Percentiles rank a stretch among this genome's conserved stretches.
These are phyloP conservation scores for Sporothrix variecibatus DNA, from an alignment of 2,329 filamentous ascomycete species.

Conservation along the genomic window DNA sequence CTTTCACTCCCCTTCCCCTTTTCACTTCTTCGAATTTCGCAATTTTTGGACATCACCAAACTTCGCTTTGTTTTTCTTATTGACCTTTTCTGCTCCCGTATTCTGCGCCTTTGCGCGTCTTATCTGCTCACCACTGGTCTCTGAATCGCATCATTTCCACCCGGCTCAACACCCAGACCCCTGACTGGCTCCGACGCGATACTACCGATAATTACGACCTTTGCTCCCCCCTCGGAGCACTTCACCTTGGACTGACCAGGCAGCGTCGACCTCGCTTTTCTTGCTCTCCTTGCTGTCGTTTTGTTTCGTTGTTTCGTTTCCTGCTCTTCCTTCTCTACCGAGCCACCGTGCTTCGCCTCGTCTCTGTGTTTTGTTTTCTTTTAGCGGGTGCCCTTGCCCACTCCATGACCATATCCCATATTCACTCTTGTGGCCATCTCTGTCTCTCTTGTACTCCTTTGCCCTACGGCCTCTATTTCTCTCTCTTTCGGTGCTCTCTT, in stretches of 20 bases:
- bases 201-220: slow-evolving; percentile 20
- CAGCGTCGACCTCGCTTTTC: neutral
- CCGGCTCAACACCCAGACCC: slow-evolving; percentile 12
- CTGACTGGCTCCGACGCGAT: slow-evolving; percentile 20
- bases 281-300: neutral
- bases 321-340: neutral
- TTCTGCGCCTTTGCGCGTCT: neutral
- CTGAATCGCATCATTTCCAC: slow-evolving; percentile 17
- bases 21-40: neutral
- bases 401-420: neutral
- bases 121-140: neutral
- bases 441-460: neutral
- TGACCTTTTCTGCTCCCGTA: neutral
- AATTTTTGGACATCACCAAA: neutral
- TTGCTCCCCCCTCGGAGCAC: neutral
- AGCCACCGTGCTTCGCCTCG: neutral
- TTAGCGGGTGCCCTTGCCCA: neutral
- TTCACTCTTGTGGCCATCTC: neutral
- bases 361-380: neutral
- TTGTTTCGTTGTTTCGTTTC: slow-evolving; percentile 1
- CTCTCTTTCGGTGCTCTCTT: neutral
- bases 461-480: neutral
- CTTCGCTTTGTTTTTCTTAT: neutral
- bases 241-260: slow-evolving; percentile 1
- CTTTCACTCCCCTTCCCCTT: neutral